Base-by-base conservation (phyloP, 2,329 filamentous ascomycete species). In the Dichotomopilus funicola region DNA sequence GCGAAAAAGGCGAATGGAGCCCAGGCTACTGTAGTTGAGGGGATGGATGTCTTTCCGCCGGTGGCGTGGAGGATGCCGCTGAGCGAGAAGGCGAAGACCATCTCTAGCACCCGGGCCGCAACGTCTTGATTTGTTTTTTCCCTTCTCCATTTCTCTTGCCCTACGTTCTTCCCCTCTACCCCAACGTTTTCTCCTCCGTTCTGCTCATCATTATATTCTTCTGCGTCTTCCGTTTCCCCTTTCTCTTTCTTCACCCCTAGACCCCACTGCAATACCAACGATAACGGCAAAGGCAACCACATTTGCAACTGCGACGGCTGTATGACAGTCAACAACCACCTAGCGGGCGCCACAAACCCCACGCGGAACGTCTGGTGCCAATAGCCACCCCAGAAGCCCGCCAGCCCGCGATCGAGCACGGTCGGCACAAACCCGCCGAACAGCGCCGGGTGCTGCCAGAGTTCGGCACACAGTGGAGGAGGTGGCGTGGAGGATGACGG, bases 331-430 rank as follows among this genome's bases (percentile, higher is more conserved):
- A 70, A 67, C 54, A 86, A 63, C 64, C 74, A 80, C 1, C 69
- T 70, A 0, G 78, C 73, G 0, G 86, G 85, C 4, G 83, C 78
- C 41, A 80, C 72, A 65, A 92, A 91, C 2, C 81, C 83, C 54
- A 83, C 79, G 0, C 91, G 86, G 72, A 96, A 95, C 2, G 86
- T 85, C 71, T 96, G 91, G 69, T 97, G 92, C 92, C 92, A 96
- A 78, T 84, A 92, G 27, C 76, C 77, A 45, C 88, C 85, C 92
- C 92, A 97, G 71, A 86, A 87, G 0, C 91, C 91, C 0, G 81
- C 78, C 1, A 96, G 75, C 0, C 92, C 91, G 56, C 82, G 76
- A 59, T 90, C 81, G 9, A 85, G 70, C 1, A 91, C 75, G 33
- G 75, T 71, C 0, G 65, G 62, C 42, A 64, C 63, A 54, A 79